Evolutionary conservation across 148 eudicot genomes (phyloP), one percentile per base, ranked within the genome.

Genomic region (Vaccinium corymbosum): DNA sequence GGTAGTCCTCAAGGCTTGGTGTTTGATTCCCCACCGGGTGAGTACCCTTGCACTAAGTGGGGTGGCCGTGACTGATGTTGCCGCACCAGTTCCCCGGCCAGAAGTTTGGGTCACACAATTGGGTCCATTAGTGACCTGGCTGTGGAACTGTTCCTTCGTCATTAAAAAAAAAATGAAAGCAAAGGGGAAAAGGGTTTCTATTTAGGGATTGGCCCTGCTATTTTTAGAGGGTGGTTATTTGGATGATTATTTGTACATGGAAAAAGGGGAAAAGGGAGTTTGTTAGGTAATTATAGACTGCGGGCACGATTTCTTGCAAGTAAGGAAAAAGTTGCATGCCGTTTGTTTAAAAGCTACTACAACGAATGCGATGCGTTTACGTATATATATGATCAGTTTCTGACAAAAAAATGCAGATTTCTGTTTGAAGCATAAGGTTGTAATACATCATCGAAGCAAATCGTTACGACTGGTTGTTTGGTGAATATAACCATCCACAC

Each of bases 201-300:
- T 59, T 61, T 42, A 12, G 32, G 27, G 82, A 42, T 7, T 51
- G 22, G 10, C 5, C 48, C 25, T 61, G 80, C 84, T 85, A 81
- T 81, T 46, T 85, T 85, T 81, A 80, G 86, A 80, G 74, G n/a
- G 50, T 42, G 14, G 15, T 49, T 85, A 10, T 20, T 38, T 17
- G 25, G 42, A 38, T 66, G 72, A 35, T 35, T 10, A 59, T 51
- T 9, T 79, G 25, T 35, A 46, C 74, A 46, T 42, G 56, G 9
- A n/a, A 80, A 3, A 20, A 20, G 56, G 53, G 79, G 79, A 48
- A 76, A 76, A 49, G 56, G 53, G 79, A 48, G 32, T 27, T 53
- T 78, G 25, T 75, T 42, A 74, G 17, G 22, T 6, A 7, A 6
- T 76, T 22, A 32, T 49, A 56, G 8, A 19, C 81, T 78, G 42